Base-by-base conservation (phyloP, 176 grass and related monocot species). In the Cenchrus americanus region DNA sequence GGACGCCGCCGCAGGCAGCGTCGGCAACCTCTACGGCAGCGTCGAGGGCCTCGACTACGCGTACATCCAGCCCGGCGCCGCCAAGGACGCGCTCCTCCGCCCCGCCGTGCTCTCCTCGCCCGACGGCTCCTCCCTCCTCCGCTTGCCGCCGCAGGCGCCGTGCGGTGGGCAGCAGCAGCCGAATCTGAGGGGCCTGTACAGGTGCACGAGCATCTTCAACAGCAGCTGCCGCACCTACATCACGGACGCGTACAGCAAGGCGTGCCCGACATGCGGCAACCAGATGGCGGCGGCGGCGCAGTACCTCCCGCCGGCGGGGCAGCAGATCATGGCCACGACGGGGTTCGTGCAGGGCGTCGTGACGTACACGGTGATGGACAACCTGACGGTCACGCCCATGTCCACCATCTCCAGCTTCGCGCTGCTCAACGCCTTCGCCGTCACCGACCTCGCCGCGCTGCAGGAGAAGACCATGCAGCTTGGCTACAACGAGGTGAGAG, bases 391-490 rank as follows among this genome's bases (percentile, higher is more conserved):
- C 0, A 14, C 6, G 26, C 75, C 66, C 66, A 85, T 85, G 83
- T 85, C 83, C 18, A 8, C 83, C 83, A 85, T 91, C 52, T 89
- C 89, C 5, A 82, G 77, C 71, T 76, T 92, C 80, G 46, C 81
- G 0, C 22, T 88, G 55, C 74, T 92, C 40, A 80, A 88, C 27
- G 47, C 62, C 43, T 90, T 77, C 15, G 32, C 65, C 0, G 61
- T 83, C 0, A 81, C 57, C 2, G 80, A 91, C 84, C n/a, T 89
- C 23, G 73, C 46, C 41, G 65, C n/a, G 40, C 88, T 94, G 10
- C 32, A 85, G 63, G 88, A 91, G 84, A 77, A 71, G 72, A 83
- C 82, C 13, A 78, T 88, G 78, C 79, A 75, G 74, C 51, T 92
- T 1, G 87, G 76, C 14, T 61, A 82, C 19, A 40, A 87, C 19